Conservation (phyloP, 2,329 filamentous ascomycete species). For the Stachybotrys chlorohalonatus region DNA sequence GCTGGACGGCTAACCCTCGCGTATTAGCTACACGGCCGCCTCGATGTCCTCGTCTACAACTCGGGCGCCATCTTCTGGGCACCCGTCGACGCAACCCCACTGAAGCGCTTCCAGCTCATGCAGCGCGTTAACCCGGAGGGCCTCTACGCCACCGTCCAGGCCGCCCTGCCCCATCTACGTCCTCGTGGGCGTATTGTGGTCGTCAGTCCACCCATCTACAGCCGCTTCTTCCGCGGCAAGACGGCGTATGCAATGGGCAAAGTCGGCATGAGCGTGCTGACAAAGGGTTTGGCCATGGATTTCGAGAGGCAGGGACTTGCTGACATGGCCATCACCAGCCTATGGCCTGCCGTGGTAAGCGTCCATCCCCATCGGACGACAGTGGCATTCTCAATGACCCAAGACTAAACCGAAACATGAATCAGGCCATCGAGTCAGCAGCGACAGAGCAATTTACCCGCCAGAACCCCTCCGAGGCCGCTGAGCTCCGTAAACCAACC, state of each 20-base stretch:
- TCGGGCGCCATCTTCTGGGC: conserved; percentile 82
- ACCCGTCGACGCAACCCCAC: conserved; percentile 60
- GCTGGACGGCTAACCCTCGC: too few relatives aligned
- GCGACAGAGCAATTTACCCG: conserved; percentile 51
- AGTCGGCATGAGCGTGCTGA: conserved; percentile 72
- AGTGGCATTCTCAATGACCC: too few relatives aligned
- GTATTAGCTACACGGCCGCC: conserved; percentile 42
- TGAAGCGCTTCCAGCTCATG: conserved; percentile 72
- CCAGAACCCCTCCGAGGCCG: conserved; percentile 34
- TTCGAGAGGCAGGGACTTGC: conserved; percentile 55
- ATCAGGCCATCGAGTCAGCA: conserved; percentile 59
- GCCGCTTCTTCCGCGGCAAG: conserved; percentile 76
- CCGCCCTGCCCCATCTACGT: conserved; percentile 56
- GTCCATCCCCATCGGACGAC: background rate
- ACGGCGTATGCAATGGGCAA: conserved; percentile 76
- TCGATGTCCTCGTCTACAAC: conserved; percentile 77
- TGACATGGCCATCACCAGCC: conserved; percentile 68
- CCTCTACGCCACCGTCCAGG: conserved; percentile 64
- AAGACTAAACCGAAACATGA: background rate
- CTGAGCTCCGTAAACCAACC: conserved; percentile 57
- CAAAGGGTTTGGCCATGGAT: conserved; percentile 76
- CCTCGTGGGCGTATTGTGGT: conserved; percentile 59
- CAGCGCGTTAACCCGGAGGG: conserved; percentile 68
- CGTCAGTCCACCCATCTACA: conserved; percentile 78
- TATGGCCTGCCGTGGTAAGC: conserved; percentile 71